Percentiles rank a stretch among this genome's conserved stretches.
phyloP scores from a whole-genome alignment of 2,329 filamentous ascomycete genomes.

The Ophiostoma angusticollis region DNA sequence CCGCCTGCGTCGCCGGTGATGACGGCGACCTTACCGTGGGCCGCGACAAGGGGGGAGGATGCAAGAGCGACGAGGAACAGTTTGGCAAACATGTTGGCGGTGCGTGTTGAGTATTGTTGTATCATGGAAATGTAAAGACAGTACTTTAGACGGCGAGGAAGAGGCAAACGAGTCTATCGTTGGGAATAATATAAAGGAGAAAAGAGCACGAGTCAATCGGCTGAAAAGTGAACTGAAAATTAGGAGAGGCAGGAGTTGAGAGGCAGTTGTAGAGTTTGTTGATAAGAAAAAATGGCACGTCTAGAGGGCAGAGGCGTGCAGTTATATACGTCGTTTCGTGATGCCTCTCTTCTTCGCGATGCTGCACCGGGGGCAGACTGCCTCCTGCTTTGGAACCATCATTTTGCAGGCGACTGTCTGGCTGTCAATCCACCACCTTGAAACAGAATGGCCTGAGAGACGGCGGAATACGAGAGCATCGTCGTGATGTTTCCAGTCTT shows the following conservation, averaged over 20 bases:
- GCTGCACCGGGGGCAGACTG: too few species aligned
- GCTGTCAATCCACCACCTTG: too few species aligned
- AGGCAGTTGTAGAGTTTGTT: background rate
- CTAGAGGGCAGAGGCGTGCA: too few species aligned
- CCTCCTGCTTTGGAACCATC: too few species aligned
- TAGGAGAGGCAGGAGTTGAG: background rate
- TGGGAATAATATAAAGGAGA: constrained; percentile 1
- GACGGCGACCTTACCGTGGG: constrained; percentile 21
- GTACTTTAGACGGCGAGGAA: background rate
- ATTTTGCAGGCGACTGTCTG: too few species aligned
- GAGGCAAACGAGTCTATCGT: constrained; percentile 10
- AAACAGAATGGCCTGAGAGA: too few species aligned
- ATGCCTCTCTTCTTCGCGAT: too few species aligned
- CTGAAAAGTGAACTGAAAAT: constrained; percentile 1
- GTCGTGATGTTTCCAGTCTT: too few species aligned
- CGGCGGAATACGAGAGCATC: too few species aligned
- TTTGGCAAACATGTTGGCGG: constrained; percentile 18
- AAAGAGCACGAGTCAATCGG: constrained; percentile 10
- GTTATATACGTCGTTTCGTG: too few species aligned
- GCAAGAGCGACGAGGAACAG: constrained; percentile 18
- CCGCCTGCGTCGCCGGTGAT: constrained; percentile 25
- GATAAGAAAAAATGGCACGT: background rate
- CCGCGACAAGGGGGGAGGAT: constrained; percentile 18
- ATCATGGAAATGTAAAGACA: background rate
- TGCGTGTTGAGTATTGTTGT: background rate